Base-by-base conservation (phyloP, 148 eudicot species). In the Cornus controversa region DNA sequence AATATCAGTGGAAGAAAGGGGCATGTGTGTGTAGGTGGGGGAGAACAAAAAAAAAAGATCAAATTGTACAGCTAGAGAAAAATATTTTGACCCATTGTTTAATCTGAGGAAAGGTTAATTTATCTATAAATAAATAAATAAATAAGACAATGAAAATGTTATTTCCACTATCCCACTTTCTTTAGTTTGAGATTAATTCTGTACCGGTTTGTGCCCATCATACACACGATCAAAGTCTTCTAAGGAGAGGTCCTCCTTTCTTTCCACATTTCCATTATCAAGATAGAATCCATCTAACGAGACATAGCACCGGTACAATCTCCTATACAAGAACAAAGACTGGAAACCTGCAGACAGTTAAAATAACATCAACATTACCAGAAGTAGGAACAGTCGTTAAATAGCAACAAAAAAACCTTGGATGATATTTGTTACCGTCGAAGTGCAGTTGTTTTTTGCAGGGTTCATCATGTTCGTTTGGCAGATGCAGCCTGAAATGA, bases 181-280 rank as follows among this genome's bases (percentile, higher is more conserved):
- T 9, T 70, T 64, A 9, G 27, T 47, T 26, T 66, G 22, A 34
- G 36, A 28, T 31, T 34, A 24, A 62, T 71, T 54, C 69, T 81
- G 25, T 93, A 96, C 99, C 78, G 99, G 99, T 82, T 88, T 93
- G 80, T 84, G 82, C 34, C 84, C 91, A 80, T 96, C 99, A 82
- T 85, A 96, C 78, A 89, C 81, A 20, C 70, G 70, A 36, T 37
- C 83, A 70, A 96, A 96, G 36, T 87, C 95, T 83, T 88, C 93
- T 67, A 83, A 31, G 66, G 93, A 88, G 68, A 93, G 78, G 54
- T 88, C 81, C n/a, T 68, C 71, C 83, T 78, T 89, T 78, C 97
- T 89, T 77, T 93, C 97, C 71, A 96, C 91, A 83, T 88, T 88
- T 79, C 98, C 98, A 75, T 82, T 77, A 82, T 96, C 97, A 77